These are phyloP conservation scores for Diaporthe ampelina DNA, from an alignment of 2,329 filamentous ascomycete species.

Conservation along the genomic window DNA sequence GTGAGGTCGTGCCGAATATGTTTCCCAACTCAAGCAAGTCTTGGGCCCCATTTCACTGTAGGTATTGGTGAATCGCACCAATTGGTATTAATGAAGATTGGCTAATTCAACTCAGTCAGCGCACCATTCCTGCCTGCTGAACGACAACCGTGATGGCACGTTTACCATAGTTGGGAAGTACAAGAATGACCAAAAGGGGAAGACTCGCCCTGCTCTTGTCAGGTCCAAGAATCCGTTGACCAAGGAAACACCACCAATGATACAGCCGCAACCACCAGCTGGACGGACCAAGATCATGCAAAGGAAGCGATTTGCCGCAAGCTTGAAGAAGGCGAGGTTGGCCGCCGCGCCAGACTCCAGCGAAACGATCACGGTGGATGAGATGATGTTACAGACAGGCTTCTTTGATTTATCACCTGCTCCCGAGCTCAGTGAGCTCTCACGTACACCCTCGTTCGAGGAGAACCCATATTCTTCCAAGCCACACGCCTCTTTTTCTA, in stretches of 20 bases:
- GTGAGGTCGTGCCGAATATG: slow-evolving; percentile 1
- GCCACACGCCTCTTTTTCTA: neutral
- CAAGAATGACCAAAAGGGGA: neutral
- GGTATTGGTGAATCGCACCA: neutral
- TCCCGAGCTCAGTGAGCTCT: neutral
- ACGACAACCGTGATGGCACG: slow-evolving; percentile 38
- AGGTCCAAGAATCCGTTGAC: slow-evolving; percentile 18
- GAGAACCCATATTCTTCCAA: too few species aligned
- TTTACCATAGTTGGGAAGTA: neutral
- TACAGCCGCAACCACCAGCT: neutral
- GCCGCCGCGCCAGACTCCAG: too few species aligned
- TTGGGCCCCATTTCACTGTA: slow-evolving; percentile 28
- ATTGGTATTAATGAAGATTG: neutral
- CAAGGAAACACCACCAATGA: neutral
- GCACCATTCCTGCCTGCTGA: slow-evolving; percentile 11
- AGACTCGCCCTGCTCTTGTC: neutral
- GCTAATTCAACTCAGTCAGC: neutral
- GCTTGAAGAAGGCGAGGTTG: neutral
- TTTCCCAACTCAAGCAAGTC: neutral
- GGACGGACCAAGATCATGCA: neutral
- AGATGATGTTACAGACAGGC: slow-evolving; percentile 4
- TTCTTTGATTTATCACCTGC: neutral
- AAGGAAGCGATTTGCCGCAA: neutral
- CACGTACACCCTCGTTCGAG: neutral
- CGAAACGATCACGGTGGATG: slow-evolving; percentile 17